Conservation (phyloP, 257 asterid genomes). For the Dorcoceras hygrometricum region DNA sequence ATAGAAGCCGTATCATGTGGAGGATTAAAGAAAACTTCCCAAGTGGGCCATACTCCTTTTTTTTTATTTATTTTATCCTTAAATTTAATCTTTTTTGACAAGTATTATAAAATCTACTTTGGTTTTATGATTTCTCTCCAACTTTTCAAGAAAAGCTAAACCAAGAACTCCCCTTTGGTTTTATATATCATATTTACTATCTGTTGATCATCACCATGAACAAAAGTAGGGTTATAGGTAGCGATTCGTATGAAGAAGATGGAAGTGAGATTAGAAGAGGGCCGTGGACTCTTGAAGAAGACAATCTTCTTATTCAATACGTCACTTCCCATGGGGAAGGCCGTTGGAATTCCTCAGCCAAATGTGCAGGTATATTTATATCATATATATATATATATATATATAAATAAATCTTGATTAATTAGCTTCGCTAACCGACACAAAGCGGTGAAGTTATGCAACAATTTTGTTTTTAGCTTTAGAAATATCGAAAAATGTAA, state of each 20-base stretch:
- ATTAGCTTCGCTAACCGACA: no score
- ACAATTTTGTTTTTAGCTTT: no score
- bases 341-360: conserved; percentile 70
- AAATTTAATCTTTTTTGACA: conserved; percentile 21
- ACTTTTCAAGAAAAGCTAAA: background rate
- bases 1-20: background rate
- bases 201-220: conserved; percentile 28
- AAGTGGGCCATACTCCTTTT: background rate
- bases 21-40: background rate
- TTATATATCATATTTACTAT: background rate
- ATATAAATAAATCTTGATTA: no score
- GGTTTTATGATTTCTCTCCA: conserved; percentile 21
- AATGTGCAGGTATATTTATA: conserved; percentile 33
- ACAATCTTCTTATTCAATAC: conserved; percentile 61
- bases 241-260: conserved; percentile 31
- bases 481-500: background rate
- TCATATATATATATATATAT: no score
- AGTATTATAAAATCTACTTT: conserved; percentile 44
- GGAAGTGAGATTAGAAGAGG: conserved; percentile 69
- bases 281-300: conserved; percentile 92
- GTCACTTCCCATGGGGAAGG: conserved; percentile 72
- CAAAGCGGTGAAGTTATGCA: no score
- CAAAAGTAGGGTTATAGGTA: conserved; percentile 14
- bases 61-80: conserved; percentile 12
- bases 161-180: conserved; percentile 1